A percentile compares a stretch with the other conserved stretches of the same genome.
phyloP scores from a whole-genome alignment of 1,139 yeast species.

The Nakaseomyces sp. region DNA sequence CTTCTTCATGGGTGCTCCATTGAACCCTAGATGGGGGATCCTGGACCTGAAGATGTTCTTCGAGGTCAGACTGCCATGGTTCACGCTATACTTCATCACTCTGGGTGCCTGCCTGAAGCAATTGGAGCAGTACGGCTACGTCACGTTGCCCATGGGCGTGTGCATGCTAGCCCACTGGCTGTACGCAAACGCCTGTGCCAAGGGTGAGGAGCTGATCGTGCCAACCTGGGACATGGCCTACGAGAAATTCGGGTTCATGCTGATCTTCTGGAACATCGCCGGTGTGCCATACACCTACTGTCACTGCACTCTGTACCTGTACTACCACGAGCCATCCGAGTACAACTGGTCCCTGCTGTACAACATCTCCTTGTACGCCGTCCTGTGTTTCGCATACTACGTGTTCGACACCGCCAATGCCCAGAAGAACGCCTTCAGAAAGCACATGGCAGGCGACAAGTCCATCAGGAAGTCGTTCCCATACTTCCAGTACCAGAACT shows the following conservation, averaged over 20 bases:
- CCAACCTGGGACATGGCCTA: constrained; percentile 99
- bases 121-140: constrained; percentile 69
- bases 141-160: constrained; percentile 66
- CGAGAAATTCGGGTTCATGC: constrained; percentile 97
- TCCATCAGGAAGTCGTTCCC: constrained; percentile 82
- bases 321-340: constrained; percentile 73
- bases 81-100: constrained; percentile 70
- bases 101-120: constrained; percentile 71
- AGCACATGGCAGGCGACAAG: constrained; percentile 72
- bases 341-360: constrained; percentile 62
- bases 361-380: constrained; percentile 46
- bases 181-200: constrained; percentile 93
- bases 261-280: constrained; percentile 96
- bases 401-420: constrained; percentile 93
- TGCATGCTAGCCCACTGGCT: constrained; percentile 82
- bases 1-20: constrained; percentile 93
- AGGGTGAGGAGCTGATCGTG: constrained; percentile 93
- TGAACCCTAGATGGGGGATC: constrained; percentile 90
- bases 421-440: constrained; percentile 90
- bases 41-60: constrained; percentile 93
- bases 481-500: constrained; percentile 72
- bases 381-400: constrained; percentile 66
- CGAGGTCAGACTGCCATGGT: constrained; percentile 97
- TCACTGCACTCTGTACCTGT: constrained; percentile 78
- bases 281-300: constrained; percentile 98